phyloP scores from a whole-genome alignment of 2,329 filamentous ascomycete genomes.

The Exophiala viscosa region DNA sequence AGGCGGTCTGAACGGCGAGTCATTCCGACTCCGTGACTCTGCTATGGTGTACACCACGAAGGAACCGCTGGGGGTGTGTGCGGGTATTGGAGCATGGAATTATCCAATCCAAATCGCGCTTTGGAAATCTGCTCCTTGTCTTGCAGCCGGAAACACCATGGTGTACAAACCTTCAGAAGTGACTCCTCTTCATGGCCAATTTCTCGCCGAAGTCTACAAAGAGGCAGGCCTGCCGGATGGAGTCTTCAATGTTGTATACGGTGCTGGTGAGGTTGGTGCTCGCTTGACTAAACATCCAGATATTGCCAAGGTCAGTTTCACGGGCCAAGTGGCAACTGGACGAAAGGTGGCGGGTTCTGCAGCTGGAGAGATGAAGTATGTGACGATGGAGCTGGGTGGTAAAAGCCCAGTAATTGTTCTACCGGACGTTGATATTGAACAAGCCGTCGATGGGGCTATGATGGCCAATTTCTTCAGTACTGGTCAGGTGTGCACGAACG shows the following conservation, averaged over 20 bases:
- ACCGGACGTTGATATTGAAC: constrained; percentile 71
- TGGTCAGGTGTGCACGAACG: constrained; percentile 90
- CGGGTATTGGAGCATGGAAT: constrained; percentile 86
- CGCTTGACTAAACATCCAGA: constrained; percentile 67
- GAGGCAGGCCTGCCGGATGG: constrained; percentile 76
- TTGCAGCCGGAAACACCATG: constrained; percentile 85
- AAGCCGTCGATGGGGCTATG: constrained; percentile 85
- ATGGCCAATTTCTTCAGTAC: constrained; percentile 92
- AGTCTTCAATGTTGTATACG: constrained; percentile 84
- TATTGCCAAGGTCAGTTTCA: constrained; percentile 86
- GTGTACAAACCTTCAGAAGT: constrained; percentile 88
- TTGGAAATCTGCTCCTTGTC: constrained; percentile 82
- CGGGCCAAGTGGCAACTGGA: constrained; percentile 79
- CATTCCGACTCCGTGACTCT: constrained; percentile 67
- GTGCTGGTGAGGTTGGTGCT: constrained; percentile 71
- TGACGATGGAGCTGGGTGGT: constrained; percentile 88
- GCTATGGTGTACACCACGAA: constrained; percentile 82
- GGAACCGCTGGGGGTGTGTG: constrained; percentile 77
- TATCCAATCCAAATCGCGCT: constrained; percentile 87
- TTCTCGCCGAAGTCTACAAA: constrained; percentile 70
- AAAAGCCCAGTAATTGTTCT: constrained; percentile 79
- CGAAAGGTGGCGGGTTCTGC: constrained; percentile 75
- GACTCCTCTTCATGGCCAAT: constrained; percentile 75
- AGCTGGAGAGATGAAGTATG: constrained; percentile 77
- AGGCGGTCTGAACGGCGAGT: constrained; percentile 76